Conservation (phyloP, 148 eudicot species). For the Polygonum maritimum region DNA sequence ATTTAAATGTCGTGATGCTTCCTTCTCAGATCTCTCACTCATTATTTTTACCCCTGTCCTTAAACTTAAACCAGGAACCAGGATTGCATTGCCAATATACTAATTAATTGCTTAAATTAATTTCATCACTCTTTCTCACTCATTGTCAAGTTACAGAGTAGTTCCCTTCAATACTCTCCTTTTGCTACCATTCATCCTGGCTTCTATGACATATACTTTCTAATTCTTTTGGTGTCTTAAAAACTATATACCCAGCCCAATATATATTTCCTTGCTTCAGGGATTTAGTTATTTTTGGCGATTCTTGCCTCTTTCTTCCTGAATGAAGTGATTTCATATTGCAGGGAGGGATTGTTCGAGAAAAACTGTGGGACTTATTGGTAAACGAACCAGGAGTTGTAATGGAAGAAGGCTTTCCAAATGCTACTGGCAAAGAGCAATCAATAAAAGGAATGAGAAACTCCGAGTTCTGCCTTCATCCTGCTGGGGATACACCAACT, state of each 20-base stretch:
- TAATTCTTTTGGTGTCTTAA: background rate
- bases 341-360: conserved; percentile 85
- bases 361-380: conserved; percentile 77
- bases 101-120: background rate
- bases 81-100: background rate
- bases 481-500: conserved; percentile 97
- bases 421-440: conserved; percentile 88
- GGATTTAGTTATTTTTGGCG: background rate
- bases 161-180: background rate
- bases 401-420: conserved; percentile 98
- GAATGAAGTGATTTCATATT: background rate
- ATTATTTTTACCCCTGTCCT: background rate
- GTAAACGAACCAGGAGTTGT: conserved; percentile 57
- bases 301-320: background rate
- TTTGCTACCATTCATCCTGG: background rate
- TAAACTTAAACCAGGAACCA: background rate
- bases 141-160: background rate
- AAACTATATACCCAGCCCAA: background rate
- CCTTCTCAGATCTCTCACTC: background rate
- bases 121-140: background rate
- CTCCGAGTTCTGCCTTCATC: conserved; percentile 95
- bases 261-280: background rate
- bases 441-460: conserved; percentile 86
- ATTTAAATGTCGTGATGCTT: background rate
- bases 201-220: background rate